A percentile compares a stretch with the other conserved stretches of the same genome.
These are phyloP conservation scores for Phytophthora citrophthora DNA, from an alignment of 352 stramenopile genomes.

Conservation along the genomic window DNA sequence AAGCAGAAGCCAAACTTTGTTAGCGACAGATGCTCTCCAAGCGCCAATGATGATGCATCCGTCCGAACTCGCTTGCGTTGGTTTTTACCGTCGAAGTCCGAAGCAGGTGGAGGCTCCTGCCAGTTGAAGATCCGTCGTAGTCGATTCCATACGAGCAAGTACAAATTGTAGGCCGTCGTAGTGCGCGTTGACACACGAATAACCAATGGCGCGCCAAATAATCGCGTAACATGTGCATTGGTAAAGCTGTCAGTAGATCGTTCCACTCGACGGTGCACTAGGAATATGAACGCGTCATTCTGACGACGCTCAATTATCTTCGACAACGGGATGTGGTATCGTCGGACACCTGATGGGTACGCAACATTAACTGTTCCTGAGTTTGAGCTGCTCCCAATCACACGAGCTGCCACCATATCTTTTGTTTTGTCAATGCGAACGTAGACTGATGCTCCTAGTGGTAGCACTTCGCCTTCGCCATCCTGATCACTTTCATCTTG, in stretches of 20 bases:
- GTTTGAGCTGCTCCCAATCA: constrained; percentile 67
- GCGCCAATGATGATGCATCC: constrained; percentile 61
- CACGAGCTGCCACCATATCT: constrained; percentile 59
- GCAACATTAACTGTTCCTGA: constrained; percentile 73
- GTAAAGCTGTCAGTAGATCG: constrained; percentile 82
- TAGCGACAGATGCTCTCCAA: constrained; percentile 64
- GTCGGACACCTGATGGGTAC: constrained; percentile 60
- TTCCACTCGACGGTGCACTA: constrained; percentile 88
- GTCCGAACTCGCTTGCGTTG: constrained; percentile 34
- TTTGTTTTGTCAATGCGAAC: constrained; percentile 72
- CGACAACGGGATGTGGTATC: constrained; percentile 65
- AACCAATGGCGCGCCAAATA: constrained; percentile 82
- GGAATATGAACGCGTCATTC: constrained; percentile 70
- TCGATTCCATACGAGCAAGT: constrained; percentile 79
- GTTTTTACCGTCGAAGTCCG: constrained; percentile 32
- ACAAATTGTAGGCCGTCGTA: constrained; percentile 79
- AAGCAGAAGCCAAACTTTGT: constrained; percentile 89
- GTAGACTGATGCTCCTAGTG: constrained; percentile 64
- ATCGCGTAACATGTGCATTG: constrained; percentile 74
- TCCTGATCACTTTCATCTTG: constrained; percentile 23
- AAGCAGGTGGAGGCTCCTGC: constrained; percentile 51
- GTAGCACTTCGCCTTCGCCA: constrained; percentile 41
- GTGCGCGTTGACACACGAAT: constrained; percentile 68
- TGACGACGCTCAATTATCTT: constrained; percentile 62
- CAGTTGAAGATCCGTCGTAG: constrained; percentile 89